phyloP scores from a whole-genome alignment of 495 filamentous ascomycete species.

The Hypoxylon trugodes region DNA sequence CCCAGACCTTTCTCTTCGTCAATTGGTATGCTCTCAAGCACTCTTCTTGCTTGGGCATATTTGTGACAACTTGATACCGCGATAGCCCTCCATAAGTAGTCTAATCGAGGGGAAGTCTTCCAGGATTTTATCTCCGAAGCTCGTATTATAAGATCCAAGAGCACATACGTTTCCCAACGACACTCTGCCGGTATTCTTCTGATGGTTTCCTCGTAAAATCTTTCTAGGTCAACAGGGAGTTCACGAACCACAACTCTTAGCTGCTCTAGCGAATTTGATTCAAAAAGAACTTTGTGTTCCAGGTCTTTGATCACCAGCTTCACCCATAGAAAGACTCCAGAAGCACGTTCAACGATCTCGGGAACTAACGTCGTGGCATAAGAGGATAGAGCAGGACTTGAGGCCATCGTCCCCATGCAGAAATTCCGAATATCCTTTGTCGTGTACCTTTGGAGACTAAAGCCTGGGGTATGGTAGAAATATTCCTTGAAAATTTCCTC shows the following conservation, averaged over 20 bases:
- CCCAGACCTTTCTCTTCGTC: too few relatives aligned
- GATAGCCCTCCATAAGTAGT: too few relatives aligned
- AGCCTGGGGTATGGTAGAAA: not conserved
- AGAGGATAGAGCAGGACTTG: not conserved
- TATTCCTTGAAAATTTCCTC: not conserved
- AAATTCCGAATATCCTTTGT: constrained; percentile 1
- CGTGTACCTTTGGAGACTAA: not conserved
- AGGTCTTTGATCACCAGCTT: not conserved
- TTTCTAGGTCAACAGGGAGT: too few relatives aligned
- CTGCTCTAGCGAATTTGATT: not conserved
- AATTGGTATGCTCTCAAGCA: too few relatives aligned
- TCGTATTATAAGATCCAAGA: too few relatives aligned
- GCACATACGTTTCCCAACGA: too few relatives aligned
- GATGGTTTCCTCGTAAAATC: not conserved
- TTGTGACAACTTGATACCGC: too few relatives aligned
- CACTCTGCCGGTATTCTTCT: not conserved
- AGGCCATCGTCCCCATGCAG: not conserved
- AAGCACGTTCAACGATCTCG: not conserved
- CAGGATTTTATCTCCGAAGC: too few relatives aligned
- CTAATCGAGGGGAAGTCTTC: too few relatives aligned
- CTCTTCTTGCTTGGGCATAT: too few relatives aligned
- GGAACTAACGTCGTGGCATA: not conserved
- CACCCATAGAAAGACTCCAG: constrained; percentile 4
- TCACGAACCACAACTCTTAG: too few relatives aligned
- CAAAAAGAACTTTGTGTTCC: too few relatives aligned